A percentile compares a stretch with the other conserved stretches of the same genome.
phyloP scores from a whole-genome alignment of 2,329 filamentous ascomycete genomes.

The Clarireedia hainanense region DNA sequence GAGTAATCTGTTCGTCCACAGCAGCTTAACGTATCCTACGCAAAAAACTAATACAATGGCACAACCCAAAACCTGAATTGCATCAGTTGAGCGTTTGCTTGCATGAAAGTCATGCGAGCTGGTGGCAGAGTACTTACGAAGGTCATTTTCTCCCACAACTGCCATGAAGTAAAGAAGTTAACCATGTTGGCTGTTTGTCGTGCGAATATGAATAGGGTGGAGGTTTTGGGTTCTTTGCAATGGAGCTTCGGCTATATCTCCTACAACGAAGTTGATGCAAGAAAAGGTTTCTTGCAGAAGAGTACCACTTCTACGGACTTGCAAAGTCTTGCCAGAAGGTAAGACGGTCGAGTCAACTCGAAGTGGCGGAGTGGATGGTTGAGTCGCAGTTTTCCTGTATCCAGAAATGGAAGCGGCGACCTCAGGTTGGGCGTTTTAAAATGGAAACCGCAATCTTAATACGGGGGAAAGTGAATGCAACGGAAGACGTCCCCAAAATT shows the following conservation, averaged over 20 bases:
- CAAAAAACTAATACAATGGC: slow-evolving; percentile 64
- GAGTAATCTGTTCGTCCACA: slow-evolving; percentile 48
- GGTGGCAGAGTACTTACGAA: slow-evolving; percentile 55
- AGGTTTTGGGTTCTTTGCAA: background rate
- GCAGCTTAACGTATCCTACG: slow-evolving; percentile 60
- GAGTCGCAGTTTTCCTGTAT: too few relatives aligned
- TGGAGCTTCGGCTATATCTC: background rate
- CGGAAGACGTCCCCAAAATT: background rate
- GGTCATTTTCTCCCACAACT: slow-evolving; percentile 82
- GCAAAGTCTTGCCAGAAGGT: background rate
- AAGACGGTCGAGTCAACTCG: background rate
- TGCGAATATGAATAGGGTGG: background rate
- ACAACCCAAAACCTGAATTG: slow-evolving; percentile 57
- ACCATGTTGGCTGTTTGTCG: slow-evolving; percentile 13
- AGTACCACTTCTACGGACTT: too few relatives aligned
- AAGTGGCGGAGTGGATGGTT: background rate
- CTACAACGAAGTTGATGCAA: background rate
- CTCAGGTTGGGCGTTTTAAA: background rate
- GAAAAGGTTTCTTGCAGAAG: background rate
- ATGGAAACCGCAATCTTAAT: background rate
- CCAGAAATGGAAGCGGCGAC: slow-evolving; percentile 1
- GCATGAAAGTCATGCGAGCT: background rate
- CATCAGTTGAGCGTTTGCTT: slow-evolving; percentile 2
- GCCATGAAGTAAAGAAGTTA: slow-evolving; percentile 62
- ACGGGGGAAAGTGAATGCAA: background rate